Evolutionary conservation across 257 asterid species (phyloP).

Genomic region (Sherardia arvensis): DNA sequence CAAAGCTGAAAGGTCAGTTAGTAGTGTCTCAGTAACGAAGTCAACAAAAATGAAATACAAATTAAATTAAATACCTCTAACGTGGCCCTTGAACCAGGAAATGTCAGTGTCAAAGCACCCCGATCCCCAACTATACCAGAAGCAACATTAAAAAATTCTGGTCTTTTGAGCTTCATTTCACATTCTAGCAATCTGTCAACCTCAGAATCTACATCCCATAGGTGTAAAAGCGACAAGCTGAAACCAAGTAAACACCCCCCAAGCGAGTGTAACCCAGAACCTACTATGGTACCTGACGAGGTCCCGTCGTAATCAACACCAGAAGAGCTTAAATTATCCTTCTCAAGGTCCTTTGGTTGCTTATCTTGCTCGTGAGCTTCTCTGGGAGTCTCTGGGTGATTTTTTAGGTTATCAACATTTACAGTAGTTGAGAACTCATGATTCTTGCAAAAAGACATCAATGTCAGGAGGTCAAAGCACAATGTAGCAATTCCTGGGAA

Average conservation of each 20-base stretch:
- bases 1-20: constrained; percentile 59
- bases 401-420: constrained; percentile 24
- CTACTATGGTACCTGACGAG: constrained; percentile 26
- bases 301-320: constrained; percentile 22
- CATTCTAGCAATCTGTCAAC: constrained; percentile 69
- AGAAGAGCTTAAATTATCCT: constrained; percentile 31
- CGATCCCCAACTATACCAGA: constrained; percentile 91
- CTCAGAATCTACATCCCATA: constrained; percentile 78
- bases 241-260: constrained; percentile 69
- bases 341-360: constrained; percentile 23
- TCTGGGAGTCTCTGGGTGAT: constrained; percentile 27
- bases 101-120: constrained; percentile 78
- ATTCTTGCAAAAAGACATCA: constrained; percentile 65
- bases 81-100: constrained; percentile 66
- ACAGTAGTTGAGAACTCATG: constrained; percentile 28
- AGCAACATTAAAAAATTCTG: constrained; percentile 56
- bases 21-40: constrained; percentile 21
- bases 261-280: constrained; percentile 39
- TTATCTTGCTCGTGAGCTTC: constrained; percentile 24
- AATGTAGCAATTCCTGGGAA: constrained; percentile 79
- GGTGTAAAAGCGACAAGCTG: constrained; percentile 84
- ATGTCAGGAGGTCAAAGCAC: constrained; percentile 69
- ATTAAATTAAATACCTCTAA: constrained; percentile 51
- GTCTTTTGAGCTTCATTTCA: constrained; percentile 79
- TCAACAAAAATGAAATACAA: not conserved